Evolutionary conservation across 129 eudicot species (phyloP).

Genomic region (Scalesia atractyloides): DNA sequence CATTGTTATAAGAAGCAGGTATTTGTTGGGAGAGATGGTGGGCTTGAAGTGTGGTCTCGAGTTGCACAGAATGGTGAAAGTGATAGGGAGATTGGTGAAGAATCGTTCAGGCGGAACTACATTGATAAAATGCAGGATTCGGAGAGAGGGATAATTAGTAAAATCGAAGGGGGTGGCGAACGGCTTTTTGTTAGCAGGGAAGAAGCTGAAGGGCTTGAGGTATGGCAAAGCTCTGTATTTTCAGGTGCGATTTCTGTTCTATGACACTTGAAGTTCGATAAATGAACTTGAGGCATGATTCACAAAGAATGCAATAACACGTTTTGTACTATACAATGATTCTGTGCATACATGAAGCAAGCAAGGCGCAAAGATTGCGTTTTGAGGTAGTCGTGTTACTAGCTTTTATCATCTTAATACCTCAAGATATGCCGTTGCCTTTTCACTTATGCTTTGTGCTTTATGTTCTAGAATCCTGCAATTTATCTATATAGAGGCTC

Average conservation of each 20-base stretch:
- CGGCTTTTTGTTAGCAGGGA: slow-evolving; percentile 89
- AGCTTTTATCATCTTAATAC: no score
- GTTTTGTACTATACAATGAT: not conserved
- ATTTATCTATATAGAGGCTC: no score
- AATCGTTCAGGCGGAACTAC: slow-evolving; percentile 71
- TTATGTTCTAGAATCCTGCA: no score
- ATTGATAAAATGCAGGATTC: slow-evolving; percentile 80
- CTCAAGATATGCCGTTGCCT: no score
- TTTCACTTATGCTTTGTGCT: no score
- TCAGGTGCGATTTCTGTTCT: slow-evolving; percentile 52
- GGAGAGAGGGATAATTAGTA: slow-evolving; percentile 63
- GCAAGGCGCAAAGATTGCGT: not conserved
- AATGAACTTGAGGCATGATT: not conserved
- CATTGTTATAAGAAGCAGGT: slow-evolving; percentile 74
- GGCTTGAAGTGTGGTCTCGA: slow-evolving; percentile 87
- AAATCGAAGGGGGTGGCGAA: slow-evolving; percentile 89
- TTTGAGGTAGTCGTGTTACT: no score
- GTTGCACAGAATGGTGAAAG: slow-evolving; percentile 42
- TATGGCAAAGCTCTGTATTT: slow-evolving; percentile 82
- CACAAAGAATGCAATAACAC: not conserved
- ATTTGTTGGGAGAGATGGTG: slow-evolving; percentile 86
- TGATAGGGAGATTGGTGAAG: slow-evolving; percentile 36
- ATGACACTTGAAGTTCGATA: slow-evolving; percentile 24
- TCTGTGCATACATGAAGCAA: not conserved
- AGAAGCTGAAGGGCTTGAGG: slow-evolving; percentile 92